Evolutionary conservation across 2,329 filamentous ascomycete genomes (phyloP), one percentile per base, ranked within the genome.

Genomic region (Penicillium brevicompactum): DNA sequence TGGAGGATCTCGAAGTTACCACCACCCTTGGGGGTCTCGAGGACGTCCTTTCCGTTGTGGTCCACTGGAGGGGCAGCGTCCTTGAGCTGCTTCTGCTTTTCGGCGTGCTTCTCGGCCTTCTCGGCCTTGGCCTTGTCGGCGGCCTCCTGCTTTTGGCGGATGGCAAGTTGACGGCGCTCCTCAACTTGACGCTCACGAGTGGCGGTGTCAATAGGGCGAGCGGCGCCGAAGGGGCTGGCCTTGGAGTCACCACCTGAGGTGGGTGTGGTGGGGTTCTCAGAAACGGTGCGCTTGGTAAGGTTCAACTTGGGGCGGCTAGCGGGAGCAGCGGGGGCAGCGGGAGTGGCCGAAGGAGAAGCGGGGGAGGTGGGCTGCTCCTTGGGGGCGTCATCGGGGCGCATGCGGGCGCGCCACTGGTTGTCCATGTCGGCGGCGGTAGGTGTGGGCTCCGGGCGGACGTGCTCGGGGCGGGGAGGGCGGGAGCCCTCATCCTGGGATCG

Each of bases 401-500:
- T 97, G 75, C 84, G 90, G 63, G 84, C 82, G 67, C 94, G 89
- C 94, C 94, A 99, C 76, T 96, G 87, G 77, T 87, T 95, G 73
- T 97, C 94, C 70, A 90, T 85, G 57, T 99, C 94, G 47, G 94
- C 90, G 40, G 94, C 94, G 53, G 90, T 97, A 21, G 89, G 90
- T 48, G 82, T 82, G 58, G 87, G 85, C 59, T 91, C 88, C 58
- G 84, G 81, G 71, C 90, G 52, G 45, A 54, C 52, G 40, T 54
- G 90, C 66, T 92, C 89, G 68, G 89, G 86, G 69, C 89, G 85
- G 40, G 91, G 90, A 58, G 90, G 90, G 59, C 90, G 85, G 22
- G 91, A 91, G 30, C 89, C 52, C 52, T 50, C 90, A 59, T 92
- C 89, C 69, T 90, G 86, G 37, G 85, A 86, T 57, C 78, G 79